Base-by-base conservation (phyloP, 305 asterid genomes). In the Rubia occidens region DNA sequence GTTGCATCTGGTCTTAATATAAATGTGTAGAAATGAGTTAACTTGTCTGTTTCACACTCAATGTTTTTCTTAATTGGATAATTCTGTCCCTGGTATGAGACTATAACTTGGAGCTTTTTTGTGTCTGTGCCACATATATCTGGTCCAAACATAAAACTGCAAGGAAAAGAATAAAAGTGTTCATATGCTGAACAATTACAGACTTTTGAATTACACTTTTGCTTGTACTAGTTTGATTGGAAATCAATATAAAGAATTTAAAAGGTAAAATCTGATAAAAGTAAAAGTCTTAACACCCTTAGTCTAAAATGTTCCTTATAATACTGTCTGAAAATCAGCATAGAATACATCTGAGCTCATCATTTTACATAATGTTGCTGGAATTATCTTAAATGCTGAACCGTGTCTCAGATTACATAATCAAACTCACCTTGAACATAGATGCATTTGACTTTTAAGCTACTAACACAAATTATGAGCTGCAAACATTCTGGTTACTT, bases 1-100 rank as follows among this genome's bases (percentile, higher is more conserved):
- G 95, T 71, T 69, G 96, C 96, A 86, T 92, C 98, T 3, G 98
- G 96, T 74, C 95, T 90, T 67, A 91, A 91, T 81, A 92, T 82
- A 79, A 92, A 86, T n/a, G 98, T 89, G 68, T 92, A 92, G 81
- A 92, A 92, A 80, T 92, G 98, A 51, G 96, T 92, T 72, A 92
- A 75, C 82, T 92, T 92, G 82, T 92, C 96, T 8, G 96, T 92
- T 83, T 92, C 98, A 78, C 98, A 92, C 75, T 88, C 85, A 72
- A 92, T 79, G 71, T 92, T 92, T 85, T 92, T 92, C 85, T 85
- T 92, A 73, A 92, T 82, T 18, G 96, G 96, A 80, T 89, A 92
- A 78, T 86, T 88, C 72, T 92, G 98, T 55, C 98, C 98, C 82
- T 92, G 96, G 71, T 92, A 92, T 7, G 98, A 89, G 45, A 89